These are phyloP conservation scores for Candida labiduridarum DNA, from an alignment of 1,139 yeast species.

Conservation along the genomic window DNA sequence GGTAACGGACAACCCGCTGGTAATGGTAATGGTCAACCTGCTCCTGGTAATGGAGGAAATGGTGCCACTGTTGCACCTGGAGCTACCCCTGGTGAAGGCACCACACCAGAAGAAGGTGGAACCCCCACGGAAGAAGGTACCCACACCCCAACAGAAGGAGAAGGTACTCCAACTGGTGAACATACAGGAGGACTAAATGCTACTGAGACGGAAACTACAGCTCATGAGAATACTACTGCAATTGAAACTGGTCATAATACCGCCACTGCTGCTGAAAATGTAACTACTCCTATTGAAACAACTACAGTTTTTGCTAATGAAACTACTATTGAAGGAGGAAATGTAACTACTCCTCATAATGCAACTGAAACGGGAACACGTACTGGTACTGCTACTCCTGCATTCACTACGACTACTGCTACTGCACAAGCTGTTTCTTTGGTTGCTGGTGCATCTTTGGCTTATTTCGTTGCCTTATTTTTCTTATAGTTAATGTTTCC, in stretches of 20 bases:
- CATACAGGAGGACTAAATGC: neutral
- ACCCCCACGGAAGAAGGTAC: neutral
- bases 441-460: conserved; percentile 13
- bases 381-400: conserved; percentile 2
- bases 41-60: neutral
- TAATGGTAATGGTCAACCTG: neutral
- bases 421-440: conserved; percentile 11
- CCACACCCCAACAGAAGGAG: neutral
- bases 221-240: conserved; percentile 4
- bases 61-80: neutral
- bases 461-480: conserved; percentile 11
- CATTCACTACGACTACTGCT: conserved; percentile 10
- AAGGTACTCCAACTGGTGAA: neutral
- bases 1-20: neutral
- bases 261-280: conserved; percentile 1
- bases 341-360: neutral
- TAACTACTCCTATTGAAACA: neutral
- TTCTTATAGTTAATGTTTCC: conserved; percentile 6
- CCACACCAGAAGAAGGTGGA: conserved; percentile 1
- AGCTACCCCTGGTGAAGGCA: neutral
- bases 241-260: conserved; percentile 1
- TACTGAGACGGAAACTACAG: conserved; percentile 4
- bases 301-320: conserved; percentile 1
- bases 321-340: neutral
- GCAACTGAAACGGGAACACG: neutral